Percentiles rank a stretch among this genome's conserved stretches.
phyloP scores from a whole-genome alignment of 2,329 filamentous ascomycete species.

The Penicillium olsonii region DNA sequence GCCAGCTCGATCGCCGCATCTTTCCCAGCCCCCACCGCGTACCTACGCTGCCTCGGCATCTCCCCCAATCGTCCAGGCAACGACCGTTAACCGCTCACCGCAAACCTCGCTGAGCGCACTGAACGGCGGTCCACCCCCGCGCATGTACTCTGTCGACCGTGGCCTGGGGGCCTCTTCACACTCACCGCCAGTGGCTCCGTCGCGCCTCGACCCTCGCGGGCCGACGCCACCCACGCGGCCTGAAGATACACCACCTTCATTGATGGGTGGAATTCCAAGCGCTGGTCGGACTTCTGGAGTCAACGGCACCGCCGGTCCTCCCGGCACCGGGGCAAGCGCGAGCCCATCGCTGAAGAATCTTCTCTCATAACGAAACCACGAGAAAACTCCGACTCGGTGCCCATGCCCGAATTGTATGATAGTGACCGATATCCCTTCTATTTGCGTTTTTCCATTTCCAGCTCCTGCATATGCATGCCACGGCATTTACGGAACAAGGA shows the following conservation, averaged over 20 bases:
- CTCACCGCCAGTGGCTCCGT: constrained; percentile 39
- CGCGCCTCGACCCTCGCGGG: constrained; percentile 37
- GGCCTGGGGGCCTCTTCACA: constrained; percentile 34
- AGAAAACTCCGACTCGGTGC: constrained; percentile 1
- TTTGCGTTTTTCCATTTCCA: constrained; percentile 9
- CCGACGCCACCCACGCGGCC: constrained; percentile 33
- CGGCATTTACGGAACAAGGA: constrained; percentile 8
- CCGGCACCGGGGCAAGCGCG: constrained; percentile 66
- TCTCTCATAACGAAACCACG: constrained; percentile 55
- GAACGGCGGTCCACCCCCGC: constrained; percentile 38
- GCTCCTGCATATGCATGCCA: constrained; percentile 16
- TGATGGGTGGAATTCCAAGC: constrained; percentile 28
- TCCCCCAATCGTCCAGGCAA: constrained; percentile 40
- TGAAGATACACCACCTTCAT: constrained; percentile 31
- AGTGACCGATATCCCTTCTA: constrained; percentile 12
- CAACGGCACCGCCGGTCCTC: constrained; percentile 31
- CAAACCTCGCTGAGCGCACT: constrained; percentile 38
- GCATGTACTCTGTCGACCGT: constrained; percentile 42
- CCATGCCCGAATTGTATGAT: constrained; percentile 19
- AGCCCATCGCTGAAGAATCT: constrained; percentile 75
- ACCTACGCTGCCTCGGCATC: constrained; percentile 41
- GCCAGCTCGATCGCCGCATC: constrained; percentile 36
- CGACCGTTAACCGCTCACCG: constrained; percentile 39
- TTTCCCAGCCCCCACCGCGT: constrained; percentile 33
- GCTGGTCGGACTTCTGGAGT: constrained; percentile 29